Evolutionary conservation across 768 basidiomycete genomes (phyloP).

Genomic region (Tricholoma furcatifolium): DNA sequence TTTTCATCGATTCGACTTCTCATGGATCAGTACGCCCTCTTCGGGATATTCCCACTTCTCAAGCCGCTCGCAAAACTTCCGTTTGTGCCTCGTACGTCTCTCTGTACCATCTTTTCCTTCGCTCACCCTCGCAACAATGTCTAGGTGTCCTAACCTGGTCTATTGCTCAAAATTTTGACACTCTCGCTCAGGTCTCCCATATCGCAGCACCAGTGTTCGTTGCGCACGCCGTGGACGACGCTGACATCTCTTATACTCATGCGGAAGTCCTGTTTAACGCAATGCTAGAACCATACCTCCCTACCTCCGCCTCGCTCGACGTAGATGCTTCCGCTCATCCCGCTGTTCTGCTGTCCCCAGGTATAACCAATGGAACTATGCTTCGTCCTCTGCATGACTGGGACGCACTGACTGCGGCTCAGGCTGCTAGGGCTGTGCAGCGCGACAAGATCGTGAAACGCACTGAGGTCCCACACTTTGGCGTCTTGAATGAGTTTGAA

Average conservation of each 20-base stretch:
- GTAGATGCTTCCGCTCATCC: conserved; percentile 14
- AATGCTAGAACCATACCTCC: conserved; percentile 61
- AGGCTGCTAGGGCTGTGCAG: conserved; percentile 31
- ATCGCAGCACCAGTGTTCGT: conserved; percentile 70
- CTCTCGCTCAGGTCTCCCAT: conserved; percentile 53
- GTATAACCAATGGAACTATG: conserved; percentile 29
- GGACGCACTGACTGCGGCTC: conserved; percentile 36
- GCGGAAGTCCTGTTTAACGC: conserved; percentile 66
- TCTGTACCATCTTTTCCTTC: not conserved
- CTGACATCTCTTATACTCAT: conserved; percentile 70
- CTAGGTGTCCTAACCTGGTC: conserved; percentile 55
- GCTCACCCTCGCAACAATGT: not conserved
- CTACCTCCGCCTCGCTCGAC: conserved; percentile 15
- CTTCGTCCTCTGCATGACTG: conserved; percentile 28
- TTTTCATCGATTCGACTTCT: conserved; percentile 60
- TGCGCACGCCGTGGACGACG: conserved; percentile 73
- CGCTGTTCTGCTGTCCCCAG: conserved; percentile 25
- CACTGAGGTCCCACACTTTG: conserved; percentile 45
- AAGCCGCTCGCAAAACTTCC: conserved; percentile 69
- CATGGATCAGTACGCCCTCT: conserved; percentile 64
- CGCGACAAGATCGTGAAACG: conserved; percentile 43
- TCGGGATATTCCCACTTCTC: conserved; percentile 67
- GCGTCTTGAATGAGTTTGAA: conserved; percentile 46
- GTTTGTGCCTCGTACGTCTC: conserved; percentile 54
- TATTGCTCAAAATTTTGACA: conserved; percentile 59